Base-by-base conservation (phyloP, 768 basidiomycete genomes). In the Lentinus brumalis region DNA sequence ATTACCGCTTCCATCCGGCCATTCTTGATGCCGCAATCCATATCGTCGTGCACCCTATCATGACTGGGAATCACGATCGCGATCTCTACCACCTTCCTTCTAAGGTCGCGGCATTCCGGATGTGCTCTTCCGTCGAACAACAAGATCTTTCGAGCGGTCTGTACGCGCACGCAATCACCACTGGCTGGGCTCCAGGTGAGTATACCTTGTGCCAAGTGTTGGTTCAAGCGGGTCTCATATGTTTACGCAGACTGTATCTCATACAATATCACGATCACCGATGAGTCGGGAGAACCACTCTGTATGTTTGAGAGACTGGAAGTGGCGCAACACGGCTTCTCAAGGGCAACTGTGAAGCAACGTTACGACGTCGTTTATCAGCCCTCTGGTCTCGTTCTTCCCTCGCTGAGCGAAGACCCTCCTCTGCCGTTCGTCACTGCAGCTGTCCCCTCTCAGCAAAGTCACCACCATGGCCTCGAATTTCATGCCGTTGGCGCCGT, bases 1-100 rank as follows among this genome's bases (percentile, higher is more conserved):
- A 69, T n/a, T 76, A 76, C 55, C 30, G 68, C 50, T 60, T 77
- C 14, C 73, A 77, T 55, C 76, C 77, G 2, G 75, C 75, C 3
- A 71, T 77, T 18, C 60, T 80, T 6, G 78, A 79, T 56, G 70
- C 74, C 1, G 73, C 73, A 41, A 47, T 79, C 4, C 77, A 78
- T 32, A 65, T 71, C 44, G 57, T 70, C 9, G 67, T 74, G 2
- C 73, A 76, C 57, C 71, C 68, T 26, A 54, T 67, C 2, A 64
- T 78, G 57, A 73, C 71, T 11, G 72, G 71, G 5, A 69, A 72
- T 53, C 58, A 59, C 26, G 72, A 74, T 51, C 60, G 59, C 9
- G 69, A 65, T 41, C 64, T 63, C 26, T 76, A 74, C 64, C 76
- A 73, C 53, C 68, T 77, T 14, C 76, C 75, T 4, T 72, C 75